Evolutionary conservation across 768 basidiomycete species (phyloP), one percentile per base, ranked within the genome.

Genomic region (Termitomyces sp.): DNA sequence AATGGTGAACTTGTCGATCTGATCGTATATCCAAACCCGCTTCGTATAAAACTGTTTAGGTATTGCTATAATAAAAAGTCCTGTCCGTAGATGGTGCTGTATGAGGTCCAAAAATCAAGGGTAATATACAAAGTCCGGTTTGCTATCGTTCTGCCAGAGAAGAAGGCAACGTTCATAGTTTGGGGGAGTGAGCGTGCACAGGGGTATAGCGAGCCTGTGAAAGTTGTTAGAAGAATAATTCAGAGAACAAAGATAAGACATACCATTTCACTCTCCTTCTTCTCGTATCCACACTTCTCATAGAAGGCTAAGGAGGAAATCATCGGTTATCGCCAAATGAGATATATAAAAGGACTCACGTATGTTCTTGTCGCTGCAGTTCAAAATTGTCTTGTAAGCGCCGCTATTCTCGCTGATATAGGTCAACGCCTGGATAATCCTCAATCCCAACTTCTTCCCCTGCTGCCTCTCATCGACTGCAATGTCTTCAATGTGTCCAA

Each of bases 401-500:
- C 96, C 88, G 63, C 79, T 76, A 64, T 73, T 77, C 83, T 95
- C 90, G 72, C 92, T 91, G 69, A 98, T 88, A 56, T 81, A 82
- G 2, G 90, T 92, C 67, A 98, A 81, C 5, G 92, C 90, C 67
- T 92, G 83, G 70, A 99, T 94, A 67, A 98, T 80, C 66, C 89
- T 82, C 75, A 92, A 73, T 0, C 97, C 97, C 36, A 99, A 81
- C 74, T 93, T 95, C 76, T 90, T 90, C 36, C 97, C 97, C 79
- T 97, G 95, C 76, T 91, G 85, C 46, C 74, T 79, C 75, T 89
- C 87, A 75, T 91, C 87, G 20, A 99, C 96, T 3, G 94, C 96
- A 63, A 99, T 97, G 72, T 99, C 97, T 76, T 99, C 97, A 64
- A 99, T 95, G 70, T 99, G 97, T 0, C 96, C 97, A 15, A 94